Evolutionary conservation across 108 stramenopile genomes (phyloP), one percentile per base, ranked within the genome.

Genomic region (Licmophora abbreviata): DNA sequence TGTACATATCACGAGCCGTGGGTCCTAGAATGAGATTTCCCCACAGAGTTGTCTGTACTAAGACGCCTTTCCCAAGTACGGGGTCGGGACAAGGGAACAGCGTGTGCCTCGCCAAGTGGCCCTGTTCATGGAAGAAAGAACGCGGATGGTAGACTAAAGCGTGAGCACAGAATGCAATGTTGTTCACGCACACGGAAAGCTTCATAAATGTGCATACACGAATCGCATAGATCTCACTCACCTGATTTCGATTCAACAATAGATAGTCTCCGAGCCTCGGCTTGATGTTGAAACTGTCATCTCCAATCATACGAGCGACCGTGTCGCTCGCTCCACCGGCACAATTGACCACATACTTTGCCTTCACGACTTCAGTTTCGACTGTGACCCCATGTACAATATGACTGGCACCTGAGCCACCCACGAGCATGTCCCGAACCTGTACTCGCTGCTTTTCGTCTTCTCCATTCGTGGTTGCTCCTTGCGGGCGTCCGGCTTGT

Each of bases 1-100:
- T 52, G 59, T 81, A 48, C 41, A 67, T 73, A 52, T 87, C 85
- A 11, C 85, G 61, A 2, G 85, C 85, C 0, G 85, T 87, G 0
- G 85, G 85, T 1, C 85, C 85, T 1, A 87, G 48, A 24, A 87
- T 87, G 5, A 87, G 48, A 41, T 87, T 87, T 1, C 81, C 85
- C 85, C 85, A 87, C 3, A 87, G 60, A 0, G 85, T 87, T 1
- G 78, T 78, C 44, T 87, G 85, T 12, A 87, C 81, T 29, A 87
- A 48, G 0, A 87, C 85, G n/a, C 85, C 85, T 53, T 87, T 87
- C 0, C 85, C 85, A 7, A 83, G 40, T 6, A 79, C 59, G 1
- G 85, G 85, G 52, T 83, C 85, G n/a, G 86, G 86, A 36, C 79
- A 81, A 10, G 85, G 85, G 35, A 87, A 87, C 26, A 87, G 61